phyloP scores from a whole-genome alignment of 2,329 filamentous ascomycete species.

The Lachnellula cervina region DNA sequence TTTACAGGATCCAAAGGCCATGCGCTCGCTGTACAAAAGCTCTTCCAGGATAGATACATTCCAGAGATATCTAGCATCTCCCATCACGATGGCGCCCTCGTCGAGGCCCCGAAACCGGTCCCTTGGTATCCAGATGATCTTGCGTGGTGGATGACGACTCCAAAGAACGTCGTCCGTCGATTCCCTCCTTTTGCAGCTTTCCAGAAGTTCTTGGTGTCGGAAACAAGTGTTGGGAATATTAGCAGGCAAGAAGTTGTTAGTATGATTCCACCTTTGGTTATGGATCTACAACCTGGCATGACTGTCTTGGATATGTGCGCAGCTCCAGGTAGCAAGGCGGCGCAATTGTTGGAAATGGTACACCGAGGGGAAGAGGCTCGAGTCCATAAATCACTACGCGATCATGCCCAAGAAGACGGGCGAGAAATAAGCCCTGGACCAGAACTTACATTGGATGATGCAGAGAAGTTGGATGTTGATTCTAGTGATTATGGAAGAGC shows the following conservation, averaged over 20 bases:
- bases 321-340: conserved; percentile 93
- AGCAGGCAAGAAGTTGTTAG: conserved; percentile 96
- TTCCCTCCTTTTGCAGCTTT: conserved; percentile 93
- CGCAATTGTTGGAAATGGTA: conserved; percentile 90
- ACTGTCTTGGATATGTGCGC: conserved; percentile 93
- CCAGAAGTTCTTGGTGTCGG: conserved; percentile 95
- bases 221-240: conserved; percentile 96
- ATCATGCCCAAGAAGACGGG: conserved; percentile 57
- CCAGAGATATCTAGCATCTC: conserved; percentile 83
- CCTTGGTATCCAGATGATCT: conserved; percentile 92
- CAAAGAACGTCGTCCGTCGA: conserved; percentile 91
- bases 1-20: conserved; percentile 97
- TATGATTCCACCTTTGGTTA: conserved; percentile 94
- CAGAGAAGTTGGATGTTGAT: conserved; percentile 50
- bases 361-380: conserved; percentile 88
- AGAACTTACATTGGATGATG: conserved; percentile 42
- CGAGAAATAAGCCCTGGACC: conserved; percentile 47
- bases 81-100: conserved; percentile 72
- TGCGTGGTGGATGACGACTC: conserved; percentile 96
- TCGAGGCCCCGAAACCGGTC: conserved; percentile 77
- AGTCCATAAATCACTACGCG: conserved; percentile 65
- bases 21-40: conserved; percentile 85
- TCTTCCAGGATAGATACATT: conserved; percentile 82
- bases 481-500: conserved; percentile 75
- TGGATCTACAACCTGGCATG: conserved; percentile 89